Evolutionary conservation across 2,329 filamentous ascomycete genomes (phyloP).

Genomic region (Ceratocystis harringtonii): DNA sequence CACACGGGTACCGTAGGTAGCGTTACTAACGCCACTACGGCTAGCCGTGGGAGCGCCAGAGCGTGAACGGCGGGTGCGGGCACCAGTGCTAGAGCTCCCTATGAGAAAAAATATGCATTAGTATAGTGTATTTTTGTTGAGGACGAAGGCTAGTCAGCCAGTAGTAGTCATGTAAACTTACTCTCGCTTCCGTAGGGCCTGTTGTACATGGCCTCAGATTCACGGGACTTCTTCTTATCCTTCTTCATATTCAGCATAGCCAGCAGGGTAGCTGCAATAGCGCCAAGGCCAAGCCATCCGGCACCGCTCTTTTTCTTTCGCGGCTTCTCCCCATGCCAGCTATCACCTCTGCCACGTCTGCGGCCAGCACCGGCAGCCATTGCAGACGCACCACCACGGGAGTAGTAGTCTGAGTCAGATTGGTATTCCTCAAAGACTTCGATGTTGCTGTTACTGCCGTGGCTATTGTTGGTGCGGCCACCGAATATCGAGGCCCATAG

Average conservation of each 20-base stretch:
- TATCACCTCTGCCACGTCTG: constrained; percentile 14
- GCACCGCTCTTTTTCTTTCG: constrained; percentile 34
- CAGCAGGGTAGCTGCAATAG: constrained; percentile 36
- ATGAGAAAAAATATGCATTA: constrained; percentile 12
- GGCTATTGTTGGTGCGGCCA: constrained; percentile 23
- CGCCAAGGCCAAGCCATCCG: constrained; percentile 39
- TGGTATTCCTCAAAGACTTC: constrained; percentile 29
- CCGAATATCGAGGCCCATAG: constrained; percentile 51
- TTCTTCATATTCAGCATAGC: constrained; percentile 40
- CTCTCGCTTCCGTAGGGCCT: constrained; percentile 9
- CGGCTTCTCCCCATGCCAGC: constrained; percentile 31
- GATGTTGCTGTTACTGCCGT: constrained; percentile 32
- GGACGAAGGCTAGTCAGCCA: background rate
- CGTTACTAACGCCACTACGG: constrained; percentile 9
- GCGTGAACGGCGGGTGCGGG: constrained; percentile 25
- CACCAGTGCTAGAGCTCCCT: constrained; percentile 35
- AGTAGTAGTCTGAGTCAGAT: constrained; percentile 26
- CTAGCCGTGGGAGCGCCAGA: background rate
- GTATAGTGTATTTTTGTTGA: background rate
- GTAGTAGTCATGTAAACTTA: constrained; percentile 8
- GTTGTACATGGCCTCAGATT: constrained; percentile 8
- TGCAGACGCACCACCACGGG: constrained; percentile 20
- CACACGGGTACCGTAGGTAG: constrained; percentile 9
- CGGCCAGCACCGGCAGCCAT: constrained; percentile 13
- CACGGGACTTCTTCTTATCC: constrained; percentile 28